Conservation (phyloP, 164 flowering plant genomes). For the Nymphaea colorata region DNA sequence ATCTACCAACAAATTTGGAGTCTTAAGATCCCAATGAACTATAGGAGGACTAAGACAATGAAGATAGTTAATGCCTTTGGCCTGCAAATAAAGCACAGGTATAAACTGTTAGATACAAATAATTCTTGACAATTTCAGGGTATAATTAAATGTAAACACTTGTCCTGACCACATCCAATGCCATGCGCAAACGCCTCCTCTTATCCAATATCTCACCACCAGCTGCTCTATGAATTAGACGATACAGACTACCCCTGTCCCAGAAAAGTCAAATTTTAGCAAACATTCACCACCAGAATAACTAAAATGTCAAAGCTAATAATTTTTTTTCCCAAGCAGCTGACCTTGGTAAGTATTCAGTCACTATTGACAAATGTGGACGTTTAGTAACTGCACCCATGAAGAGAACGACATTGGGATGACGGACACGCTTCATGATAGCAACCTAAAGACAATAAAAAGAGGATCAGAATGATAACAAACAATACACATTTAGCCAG, state of each 20-base stretch:
- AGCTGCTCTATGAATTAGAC: constrained; percentile 73
- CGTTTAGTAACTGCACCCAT: constrained; percentile 98
- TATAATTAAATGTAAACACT: not conserved
- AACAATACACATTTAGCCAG: not conserved
- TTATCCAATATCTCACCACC: constrained; percentile 66
- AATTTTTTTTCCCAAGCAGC: not conserved
- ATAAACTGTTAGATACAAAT: not conserved
- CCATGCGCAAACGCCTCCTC: constrained; percentile 84
- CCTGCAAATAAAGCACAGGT: constrained; percentile 30
- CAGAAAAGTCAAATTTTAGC: not conserved
- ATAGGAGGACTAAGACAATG: constrained; percentile 79
- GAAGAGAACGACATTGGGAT: constrained; percentile 95
- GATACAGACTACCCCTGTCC: constrained; percentile 83
- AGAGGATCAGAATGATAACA: not conserved
- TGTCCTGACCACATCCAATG: constrained; percentile 78
- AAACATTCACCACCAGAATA: not conserved
- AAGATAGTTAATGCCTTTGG: constrained; percentile 91
- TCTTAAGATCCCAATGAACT: constrained; percentile 95
- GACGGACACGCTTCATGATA: constrained; percentile 93
- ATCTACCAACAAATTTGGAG: constrained; percentile 92
- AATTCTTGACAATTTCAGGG: not conserved
- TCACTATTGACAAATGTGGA: constrained; percentile 87
- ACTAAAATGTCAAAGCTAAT: too few relatives aligned
- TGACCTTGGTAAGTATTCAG: constrained; percentile 89
- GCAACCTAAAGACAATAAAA: constrained; percentile 51